These are phyloP conservation scores for Collariella sp. DNA, from an alignment of 495 filamentous ascomycete species.

Conservation along the genomic window DNA sequence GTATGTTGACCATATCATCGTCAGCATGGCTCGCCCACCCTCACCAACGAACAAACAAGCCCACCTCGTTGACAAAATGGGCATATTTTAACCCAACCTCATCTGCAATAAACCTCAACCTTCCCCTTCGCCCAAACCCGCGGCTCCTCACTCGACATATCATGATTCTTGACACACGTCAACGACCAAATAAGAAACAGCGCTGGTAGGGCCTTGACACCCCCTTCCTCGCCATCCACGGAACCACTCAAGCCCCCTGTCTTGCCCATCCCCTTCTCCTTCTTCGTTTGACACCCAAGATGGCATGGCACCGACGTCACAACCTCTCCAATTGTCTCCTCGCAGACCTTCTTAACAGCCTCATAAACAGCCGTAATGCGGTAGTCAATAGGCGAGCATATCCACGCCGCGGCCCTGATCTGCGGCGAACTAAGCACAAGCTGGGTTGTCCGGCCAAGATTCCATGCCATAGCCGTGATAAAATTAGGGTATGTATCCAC, in stretches of 20 bases:
- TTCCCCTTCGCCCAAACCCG: slow-evolving; percentile 35
- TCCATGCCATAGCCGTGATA: slow-evolving; percentile 39
- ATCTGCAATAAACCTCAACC: slow-evolving; percentile 35
- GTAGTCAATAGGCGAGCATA: slow-evolving; percentile 42
- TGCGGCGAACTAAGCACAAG: slow-evolving; percentile 37
- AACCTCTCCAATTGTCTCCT: slow-evolving; percentile 38
- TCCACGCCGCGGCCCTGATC: slow-evolving; percentile 42
- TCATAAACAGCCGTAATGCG: slow-evolving; percentile 44
- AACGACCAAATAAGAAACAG: slow-evolving; percentile 34
- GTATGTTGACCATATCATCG: slow-evolving; percentile 29
- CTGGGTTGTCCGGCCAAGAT: slow-evolving; percentile 33
- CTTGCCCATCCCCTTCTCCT: slow-evolving; percentile 13
- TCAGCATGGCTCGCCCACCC: neutral
- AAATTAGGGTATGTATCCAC: slow-evolving; percentile 45
- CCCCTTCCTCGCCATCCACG: slow-evolving; percentile 31
- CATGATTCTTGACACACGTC: slow-evolving; percentile 31
- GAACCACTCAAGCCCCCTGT: slow-evolving; percentile 25
- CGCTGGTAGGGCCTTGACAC: slow-evolving; percentile 37
- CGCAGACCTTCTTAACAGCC: slow-evolving; percentile 31
- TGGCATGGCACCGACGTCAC: slow-evolving; percentile 46
- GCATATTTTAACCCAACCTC: slow-evolving; percentile 40
- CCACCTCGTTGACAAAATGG: slow-evolving; percentile 31
- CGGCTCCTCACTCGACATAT: slow-evolving; percentile 40
- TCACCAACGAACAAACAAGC: neutral
- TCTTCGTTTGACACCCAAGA: slow-evolving; percentile 41